phyloP scores from a whole-genome alignment of 768 basidiomycete genomes.

The Boletus huronensis region DNA sequence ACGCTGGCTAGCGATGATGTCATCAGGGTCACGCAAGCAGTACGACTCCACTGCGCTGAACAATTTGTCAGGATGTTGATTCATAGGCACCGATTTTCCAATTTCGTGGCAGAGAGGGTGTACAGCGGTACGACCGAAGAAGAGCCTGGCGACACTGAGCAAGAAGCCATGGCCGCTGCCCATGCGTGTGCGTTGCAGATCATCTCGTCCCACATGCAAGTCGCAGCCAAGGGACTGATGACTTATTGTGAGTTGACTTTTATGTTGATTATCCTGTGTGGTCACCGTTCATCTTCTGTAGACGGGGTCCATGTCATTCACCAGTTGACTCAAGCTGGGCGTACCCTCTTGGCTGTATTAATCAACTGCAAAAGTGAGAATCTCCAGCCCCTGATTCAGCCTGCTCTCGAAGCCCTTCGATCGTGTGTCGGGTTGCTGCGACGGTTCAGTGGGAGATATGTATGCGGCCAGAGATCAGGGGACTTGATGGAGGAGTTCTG shows the following conservation, averaged over 20 bases:
- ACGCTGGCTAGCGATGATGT: slow-evolving; percentile 83
- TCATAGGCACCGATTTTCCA: slow-evolving; percentile 81
- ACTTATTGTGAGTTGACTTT: slow-evolving; percentile 73
- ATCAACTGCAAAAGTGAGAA: slow-evolving; percentile 83
- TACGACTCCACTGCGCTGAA: slow-evolving; percentile 81
- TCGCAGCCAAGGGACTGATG: slow-evolving; percentile 88
- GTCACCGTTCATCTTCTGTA: slow-evolving; percentile 31
- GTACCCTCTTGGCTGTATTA: slow-evolving; percentile 83
- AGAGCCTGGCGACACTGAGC: slow-evolving; percentile 65
- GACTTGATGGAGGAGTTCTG: slow-evolving; percentile 96
- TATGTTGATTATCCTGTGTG: slow-evolving; percentile 1
- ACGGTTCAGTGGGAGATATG: slow-evolving; percentile 87
- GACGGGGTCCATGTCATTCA: slow-evolving; percentile 96
- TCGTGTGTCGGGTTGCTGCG: slow-evolving; percentile 86
- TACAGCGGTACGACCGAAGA: slow-evolving; percentile 42
- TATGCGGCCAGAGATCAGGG: slow-evolving; percentile 86
- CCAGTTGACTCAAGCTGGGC: slow-evolving; percentile 89
- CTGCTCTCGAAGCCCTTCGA: slow-evolving; percentile 79
- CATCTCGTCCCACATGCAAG: slow-evolving; percentile 75
- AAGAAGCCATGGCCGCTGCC: slow-evolving; percentile 72
- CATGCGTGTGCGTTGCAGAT: slow-evolving; percentile 79
- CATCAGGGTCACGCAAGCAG: slow-evolving; percentile 85
- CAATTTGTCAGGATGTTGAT: slow-evolving; percentile 87
- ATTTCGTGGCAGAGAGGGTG: slow-evolving; percentile 67
- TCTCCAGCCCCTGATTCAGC: slow-evolving; percentile 71